A percentile compares a stretch with the other conserved stretches of the same genome.
phyloP scores from a whole-genome alignment of 306 rosid species.

The Ochetophila trinervis region DNA sequence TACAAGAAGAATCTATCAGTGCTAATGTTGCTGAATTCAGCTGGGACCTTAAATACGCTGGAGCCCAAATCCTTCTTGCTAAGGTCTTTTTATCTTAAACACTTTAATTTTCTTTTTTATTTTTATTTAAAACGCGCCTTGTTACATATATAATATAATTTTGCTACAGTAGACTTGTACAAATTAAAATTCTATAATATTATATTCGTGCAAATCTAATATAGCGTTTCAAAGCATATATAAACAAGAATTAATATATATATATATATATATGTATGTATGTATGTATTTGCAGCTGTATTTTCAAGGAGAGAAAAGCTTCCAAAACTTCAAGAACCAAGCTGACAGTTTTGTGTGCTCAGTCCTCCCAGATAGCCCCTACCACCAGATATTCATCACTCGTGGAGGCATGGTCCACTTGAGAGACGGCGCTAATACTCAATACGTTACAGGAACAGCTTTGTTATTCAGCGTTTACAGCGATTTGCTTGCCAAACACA shows the following conservation, averaged over 20 bases:
- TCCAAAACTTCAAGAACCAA: slow-evolving; percentile 50
- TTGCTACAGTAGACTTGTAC: neutral
- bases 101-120: too few species aligned
- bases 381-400: slow-evolving; percentile 47
- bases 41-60: slow-evolving; percentile 97
- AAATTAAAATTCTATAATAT: too few species aligned
- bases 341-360: slow-evolving; percentile 79
- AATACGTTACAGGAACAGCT: slow-evolving; percentile 66
- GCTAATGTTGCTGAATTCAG: slow-evolving; percentile 75
- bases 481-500: slow-evolving; percentile 53
- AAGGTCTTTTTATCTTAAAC: slow-evolving; percentile 44
- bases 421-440: slow-evolving; percentile 90
- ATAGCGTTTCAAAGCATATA: too few species aligned
- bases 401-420: slow-evolving; percentile 71
- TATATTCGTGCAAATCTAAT: neutral
- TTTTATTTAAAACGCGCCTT: too few species aligned
- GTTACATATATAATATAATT: neutral
- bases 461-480: slow-evolving; percentile 49
- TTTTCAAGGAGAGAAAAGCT: slow-evolving; percentile 46
- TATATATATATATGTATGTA: neutral
- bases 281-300: slow-evolving; percentile 33
- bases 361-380: slow-evolving; percentile 78
- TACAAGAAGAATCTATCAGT: slow-evolving; percentile 60
- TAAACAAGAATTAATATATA: neutral
- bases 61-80: slow-evolving; percentile 71